Evolutionary conservation across 306 rosid species (phyloP).

Genomic region (Vachellia collinsii): DNA sequence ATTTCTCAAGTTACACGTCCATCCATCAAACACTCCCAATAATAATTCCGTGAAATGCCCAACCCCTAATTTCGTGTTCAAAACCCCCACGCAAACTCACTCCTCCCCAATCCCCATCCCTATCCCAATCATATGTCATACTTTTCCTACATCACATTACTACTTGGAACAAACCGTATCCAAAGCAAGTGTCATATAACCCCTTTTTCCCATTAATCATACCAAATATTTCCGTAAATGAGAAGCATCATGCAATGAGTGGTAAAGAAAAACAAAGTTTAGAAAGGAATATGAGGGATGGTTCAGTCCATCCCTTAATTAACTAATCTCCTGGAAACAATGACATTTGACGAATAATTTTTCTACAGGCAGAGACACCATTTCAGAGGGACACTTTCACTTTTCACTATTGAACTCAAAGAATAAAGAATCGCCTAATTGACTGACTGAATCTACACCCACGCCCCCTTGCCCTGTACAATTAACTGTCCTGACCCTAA

Average conservation of each 20-base stretch:
- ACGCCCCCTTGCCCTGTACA: slow-evolving; percentile 39
- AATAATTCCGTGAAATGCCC: neutral
- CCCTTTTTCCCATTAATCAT: neutral
- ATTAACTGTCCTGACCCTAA: slow-evolving; percentile 35
- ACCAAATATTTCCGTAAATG: neutral
- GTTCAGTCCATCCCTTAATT: neutral
- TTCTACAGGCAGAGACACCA: neutral
- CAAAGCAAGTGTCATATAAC: neutral
- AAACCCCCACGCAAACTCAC: too few species aligned
- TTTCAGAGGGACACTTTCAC: slow-evolving; percentile 7
- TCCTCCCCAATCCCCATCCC: too few species aligned
- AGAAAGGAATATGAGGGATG: neutral
- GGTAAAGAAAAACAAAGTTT: neutral
- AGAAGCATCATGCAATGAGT: neutral
- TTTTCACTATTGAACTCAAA: slow-evolving; percentile 44
- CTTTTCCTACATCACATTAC: neutral
- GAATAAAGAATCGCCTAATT: slow-evolving; percentile 76
- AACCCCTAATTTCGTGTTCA: too few species aligned
- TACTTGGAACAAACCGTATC: neutral
- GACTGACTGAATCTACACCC: slow-evolving; percentile 43
- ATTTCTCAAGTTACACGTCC: slow-evolving; percentile 24
- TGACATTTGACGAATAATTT: slow-evolving; percentile 2
- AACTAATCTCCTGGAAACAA: neutral
- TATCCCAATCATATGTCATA: neutral
- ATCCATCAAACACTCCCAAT: neutral